A percentile compares a stretch with the other conserved stretches of the same genome.
These are phyloP conservation scores for Prunus mongolica DNA, from an alignment of 306 rosid genomes.

Conservation along the genomic window DNA sequence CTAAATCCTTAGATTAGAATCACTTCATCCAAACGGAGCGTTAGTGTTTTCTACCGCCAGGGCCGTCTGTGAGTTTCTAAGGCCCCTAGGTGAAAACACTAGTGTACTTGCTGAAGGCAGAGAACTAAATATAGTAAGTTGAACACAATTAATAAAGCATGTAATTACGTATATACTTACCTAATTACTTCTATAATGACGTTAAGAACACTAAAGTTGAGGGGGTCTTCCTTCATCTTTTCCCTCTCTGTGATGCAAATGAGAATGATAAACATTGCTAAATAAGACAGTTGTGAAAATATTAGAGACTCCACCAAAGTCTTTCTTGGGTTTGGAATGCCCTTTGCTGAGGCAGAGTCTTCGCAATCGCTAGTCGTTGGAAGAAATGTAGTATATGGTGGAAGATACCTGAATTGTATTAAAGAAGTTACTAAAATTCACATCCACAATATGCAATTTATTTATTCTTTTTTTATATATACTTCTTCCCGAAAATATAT, in stretches of 20 bases:
- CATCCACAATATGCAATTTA: neutral
- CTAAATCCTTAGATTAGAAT: too few species aligned
- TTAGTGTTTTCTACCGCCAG: too few species aligned
- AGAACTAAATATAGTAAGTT: neutral
- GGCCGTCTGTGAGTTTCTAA: too few species aligned
- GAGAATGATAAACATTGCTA: constrained; percentile 53
- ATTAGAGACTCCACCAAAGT: constrained; percentile 26
- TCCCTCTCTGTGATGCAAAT: constrained; percentile 60
- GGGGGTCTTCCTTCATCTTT: constrained; percentile 60
- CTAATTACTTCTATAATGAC: constrained; percentile 58
- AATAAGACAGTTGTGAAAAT: constrained; percentile 58
- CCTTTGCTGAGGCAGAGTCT: neutral
- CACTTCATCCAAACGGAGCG: too few species aligned
- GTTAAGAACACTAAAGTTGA: constrained; percentile 62
- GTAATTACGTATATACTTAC: constrained; percentile 6
- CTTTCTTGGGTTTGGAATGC: neutral
- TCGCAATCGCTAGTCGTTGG: constrained; percentile 24
- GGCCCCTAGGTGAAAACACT: too few species aligned
- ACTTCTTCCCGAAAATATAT: too few species aligned
- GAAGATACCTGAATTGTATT: constrained; percentile 51
- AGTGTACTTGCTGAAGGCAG: neutral
- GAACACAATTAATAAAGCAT: neutral
- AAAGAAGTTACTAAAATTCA: neutral
- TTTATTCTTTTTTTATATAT: too few species aligned
- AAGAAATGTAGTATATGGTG: constrained; percentile 47